Base-by-base conservation (phyloP, 306 rosid genomes). In the Pyrus pyrifolia region DNA sequence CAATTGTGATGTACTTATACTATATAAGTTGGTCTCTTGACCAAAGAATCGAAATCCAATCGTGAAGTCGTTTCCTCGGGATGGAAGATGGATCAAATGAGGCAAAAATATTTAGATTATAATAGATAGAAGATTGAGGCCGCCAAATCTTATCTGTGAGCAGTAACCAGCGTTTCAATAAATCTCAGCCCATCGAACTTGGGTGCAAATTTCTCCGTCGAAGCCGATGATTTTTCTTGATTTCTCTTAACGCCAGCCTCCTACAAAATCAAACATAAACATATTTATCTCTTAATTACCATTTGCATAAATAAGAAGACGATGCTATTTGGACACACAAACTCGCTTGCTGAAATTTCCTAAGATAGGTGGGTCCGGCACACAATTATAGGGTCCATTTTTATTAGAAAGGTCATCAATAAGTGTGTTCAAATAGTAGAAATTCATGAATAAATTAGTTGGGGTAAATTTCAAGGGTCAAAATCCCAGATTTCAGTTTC, bases 81-180 rank as follows among this genome's bases (percentile, higher is more conserved):
- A 64, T 49, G 35, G 45, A 45, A 69, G 33, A 64, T 31, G 45
- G 22, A 64, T 29, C 68, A 64, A 18, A 31, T 2, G 68, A 64
- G 11, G 44, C 68, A 31, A 17, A 31, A 64, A 33, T 33, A 65
- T 62, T 12, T 31, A 33, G 46, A 65, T 65, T 65, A 8, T 7
- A 65, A 8, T 17, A 14, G 3, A 5, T 5, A 30, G 68, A 63
- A 8, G 5, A 63, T 38, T 19, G 13, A 68, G 57, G 57, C 45
- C 18, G 21, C 38, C 58, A 13, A 18, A 45, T 69, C 29, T 63
- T 27, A 83, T 83, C 90, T 83, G 70, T 86, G 87, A 31, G 79
- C 90, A 53, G 90, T 86, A 45, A 86, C 62, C 8, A 86, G 74
- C 17, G 90, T 86, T 80, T 86, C 90, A 15, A 86, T 86, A 85